Conservation (phyloP, 1,284 basidiomycete genomes). For the Melampsora americana region DNA sequence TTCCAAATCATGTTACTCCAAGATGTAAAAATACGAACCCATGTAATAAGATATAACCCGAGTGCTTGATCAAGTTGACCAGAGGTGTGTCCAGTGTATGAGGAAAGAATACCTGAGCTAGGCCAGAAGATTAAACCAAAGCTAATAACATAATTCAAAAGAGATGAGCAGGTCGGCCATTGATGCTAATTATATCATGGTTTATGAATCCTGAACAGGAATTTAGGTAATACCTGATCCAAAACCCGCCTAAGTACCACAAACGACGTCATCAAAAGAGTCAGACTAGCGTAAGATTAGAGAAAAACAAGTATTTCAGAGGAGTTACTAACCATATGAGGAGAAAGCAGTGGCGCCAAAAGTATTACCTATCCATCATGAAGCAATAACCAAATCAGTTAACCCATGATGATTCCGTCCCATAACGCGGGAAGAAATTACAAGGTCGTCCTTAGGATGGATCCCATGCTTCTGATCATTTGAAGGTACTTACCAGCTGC, state of each 20-base stretch:
- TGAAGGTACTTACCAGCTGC: constrained; percentile 16
- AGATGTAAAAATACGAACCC: constrained; percentile 15
- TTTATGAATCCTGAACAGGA: too few relatives aligned
- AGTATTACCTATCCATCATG: constrained; percentile 49
- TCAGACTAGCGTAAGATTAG: neutral
- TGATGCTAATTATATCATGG: too few relatives aligned
- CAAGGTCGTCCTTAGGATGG: too few relatives aligned
- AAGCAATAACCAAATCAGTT: neutral
- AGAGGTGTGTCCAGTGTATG: constrained; percentile 49
- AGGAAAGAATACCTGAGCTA: constrained; percentile 58
- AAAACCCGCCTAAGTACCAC: neutral
- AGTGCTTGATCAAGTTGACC: constrained; percentile 58
- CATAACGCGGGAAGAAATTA: too few relatives aligned
- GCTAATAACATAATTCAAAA: neutral
- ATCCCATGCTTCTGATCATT: too few relatives aligned
- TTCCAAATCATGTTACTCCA: too few relatives aligned
- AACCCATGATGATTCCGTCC: neutral
- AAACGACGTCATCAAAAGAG: neutral
- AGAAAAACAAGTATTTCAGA: too few relatives aligned
- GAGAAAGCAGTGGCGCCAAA: constrained; percentile 62
- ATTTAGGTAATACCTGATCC: neutral
- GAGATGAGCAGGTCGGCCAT: too few relatives aligned
- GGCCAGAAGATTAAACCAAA: constrained; percentile 52
- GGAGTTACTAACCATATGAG: constrained; percentile 29
- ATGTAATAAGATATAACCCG: constrained; percentile 56